Evolutionary conservation across 257 asterid genomes (phyloP), one percentile per base, ranked within the genome.

Genomic region (Solanum sejunctum): DNA sequence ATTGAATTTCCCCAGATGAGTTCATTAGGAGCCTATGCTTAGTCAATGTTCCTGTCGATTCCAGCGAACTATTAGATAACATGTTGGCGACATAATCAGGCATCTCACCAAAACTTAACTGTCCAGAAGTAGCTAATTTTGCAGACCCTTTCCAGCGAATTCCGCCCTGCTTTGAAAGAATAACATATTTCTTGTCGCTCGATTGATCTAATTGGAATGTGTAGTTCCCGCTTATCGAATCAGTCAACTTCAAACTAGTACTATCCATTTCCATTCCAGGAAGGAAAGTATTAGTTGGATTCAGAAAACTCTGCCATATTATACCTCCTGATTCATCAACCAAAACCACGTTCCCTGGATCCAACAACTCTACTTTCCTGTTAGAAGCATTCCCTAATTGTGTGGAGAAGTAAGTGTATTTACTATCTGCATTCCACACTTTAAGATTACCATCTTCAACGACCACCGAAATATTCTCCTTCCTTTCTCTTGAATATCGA

Each of bases 221-320:
- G 20, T 67, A 90, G 28, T 64, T 11, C 11, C 87, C 91, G 0
- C 1, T 1, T n/a, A 57, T 57, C 0, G 92, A 91, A 7, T 88
- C 75, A 26, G 7, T 81, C 71, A 87, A 70, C 17, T 13, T 43
- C 58, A 84, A 43, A 6, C 51, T 20, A n/a, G 15, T n/a, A 7
- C 11, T 58, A 5, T 20, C 80, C 90, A 92, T 81, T 58, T 6
- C 78, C 94, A 91, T 90, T 32, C 92, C 91, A 15, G 90, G 90
- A 58, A 90, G 91, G 61, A 90, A 89, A 18, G 92, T 90, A 83
- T 91, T 89, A 0, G 92, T 87, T 70, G 92, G 92, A 79, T 81
- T 0, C 2, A 72, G 56, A 49, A 89, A 92, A 80, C 95, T 90
- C 57, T 90, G 91, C 95, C 95, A 90, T 52, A 85, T 39, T 20